These are phyloP conservation scores for Graphium sp. DNA, from an alignment of 2,329 filamentous ascomycete species.

Conservation along the genomic window DNA sequence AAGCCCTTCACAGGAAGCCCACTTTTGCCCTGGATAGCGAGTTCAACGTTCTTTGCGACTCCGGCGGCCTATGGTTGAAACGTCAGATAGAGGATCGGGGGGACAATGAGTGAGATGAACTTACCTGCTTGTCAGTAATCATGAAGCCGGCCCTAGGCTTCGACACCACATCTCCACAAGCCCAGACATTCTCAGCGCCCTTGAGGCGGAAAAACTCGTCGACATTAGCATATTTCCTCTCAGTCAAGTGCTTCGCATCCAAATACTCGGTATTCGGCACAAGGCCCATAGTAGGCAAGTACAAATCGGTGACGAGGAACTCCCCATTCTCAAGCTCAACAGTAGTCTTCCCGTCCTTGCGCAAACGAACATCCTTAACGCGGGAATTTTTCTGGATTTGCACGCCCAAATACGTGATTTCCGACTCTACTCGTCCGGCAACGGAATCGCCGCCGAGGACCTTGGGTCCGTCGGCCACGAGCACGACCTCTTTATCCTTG, in stretches of 20 bases:
- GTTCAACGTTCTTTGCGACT: slow-evolving; percentile 35
- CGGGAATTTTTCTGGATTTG: slow-evolving; percentile 23
- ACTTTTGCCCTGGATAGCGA: slow-evolving; percentile 23
- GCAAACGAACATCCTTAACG: slow-evolving; percentile 16
- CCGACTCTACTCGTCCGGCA: slow-evolving; percentile 21
- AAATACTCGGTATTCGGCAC: slow-evolving; percentile 37
- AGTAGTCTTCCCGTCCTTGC: slow-evolving; percentile 26
- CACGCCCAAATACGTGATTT: slow-evolving; percentile 37
- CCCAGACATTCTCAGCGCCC: slow-evolving; percentile 28
- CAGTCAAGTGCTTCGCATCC: slow-evolving; percentile 22
- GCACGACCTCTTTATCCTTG: slow-evolving; percentile 28
- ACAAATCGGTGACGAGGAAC: slow-evolving; percentile 33
- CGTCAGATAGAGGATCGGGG: no score
- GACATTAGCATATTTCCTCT: slow-evolving; percentile 25
- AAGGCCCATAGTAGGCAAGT: slow-evolving; percentile 37
- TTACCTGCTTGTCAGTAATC: slow-evolving; percentile 37
- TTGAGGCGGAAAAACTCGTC: slow-evolving; percentile 33
- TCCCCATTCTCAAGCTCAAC: slow-evolving; percentile 27
- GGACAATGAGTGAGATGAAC: slow-evolving; percentile 5
- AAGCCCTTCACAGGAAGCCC: slow-evolving; percentile 26
- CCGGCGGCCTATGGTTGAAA: slow-evolving; percentile 29
- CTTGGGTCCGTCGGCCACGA: slow-evolving; percentile 22
- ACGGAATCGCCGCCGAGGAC: slow-evolving; percentile 26
- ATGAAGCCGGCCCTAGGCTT: slow-evolving; percentile 39
- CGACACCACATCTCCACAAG: slow-evolving; percentile 33